Evolutionary conservation across 2,329 filamentous ascomycete species (phyloP).

Genomic region (Curvularia sp.): DNA sequence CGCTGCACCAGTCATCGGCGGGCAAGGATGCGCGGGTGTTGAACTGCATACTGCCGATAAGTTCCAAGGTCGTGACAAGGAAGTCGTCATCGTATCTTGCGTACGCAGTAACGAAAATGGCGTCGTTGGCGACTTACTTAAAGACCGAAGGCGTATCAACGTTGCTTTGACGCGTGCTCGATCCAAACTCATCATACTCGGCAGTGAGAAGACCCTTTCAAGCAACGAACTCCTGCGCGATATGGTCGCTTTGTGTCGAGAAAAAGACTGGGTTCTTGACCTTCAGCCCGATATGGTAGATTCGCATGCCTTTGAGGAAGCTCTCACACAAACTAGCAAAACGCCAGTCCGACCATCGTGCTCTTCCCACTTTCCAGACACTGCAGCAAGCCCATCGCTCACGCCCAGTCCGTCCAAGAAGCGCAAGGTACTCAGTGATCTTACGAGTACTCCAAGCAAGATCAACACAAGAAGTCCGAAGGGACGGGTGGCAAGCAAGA

Average conservation of each 20-base stretch:
- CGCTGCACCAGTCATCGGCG: slow-evolving; percentile 22
- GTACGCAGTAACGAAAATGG: slow-evolving; percentile 85
- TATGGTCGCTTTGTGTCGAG: slow-evolving; percentile 80
- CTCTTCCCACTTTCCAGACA: background rate
- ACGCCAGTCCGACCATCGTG: slow-evolving; percentile 15
- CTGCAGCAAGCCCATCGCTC: slow-evolving; percentile 8
- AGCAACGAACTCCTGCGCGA: slow-evolving; percentile 75
- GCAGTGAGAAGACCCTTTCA: slow-evolving; percentile 77
- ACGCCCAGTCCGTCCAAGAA: slow-evolving; percentile 45
- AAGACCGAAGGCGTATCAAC: slow-evolving; percentile 92
- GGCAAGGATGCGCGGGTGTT: slow-evolving; percentile 55
- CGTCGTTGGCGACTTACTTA: slow-evolving; percentile 87
- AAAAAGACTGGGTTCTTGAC: slow-evolving; percentile 79
- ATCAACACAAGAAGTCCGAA: slow-evolving; percentile 26
- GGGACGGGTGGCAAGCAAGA: slow-evolving; percentile 31
- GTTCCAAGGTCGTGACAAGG: slow-evolving; percentile 96
- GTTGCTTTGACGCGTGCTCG: slow-evolving; percentile 93
- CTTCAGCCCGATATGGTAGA: slow-evolving; percentile 69
- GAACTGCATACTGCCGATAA: slow-evolving; percentile 98
- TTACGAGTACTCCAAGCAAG: slow-evolving; percentile 19
- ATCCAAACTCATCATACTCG: slow-evolving; percentile 88
- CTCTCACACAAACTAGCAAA: slow-evolving; percentile 49
- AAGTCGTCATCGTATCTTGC: slow-evolving; percentile 84
- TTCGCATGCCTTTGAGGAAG: slow-evolving; percentile 71
- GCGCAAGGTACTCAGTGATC: slow-evolving; percentile 37